These are phyloP conservation scores for Amaranthus hypochondriacus DNA, from an alignment of 148 eudicot genomes.

Conservation along the genomic window DNA sequence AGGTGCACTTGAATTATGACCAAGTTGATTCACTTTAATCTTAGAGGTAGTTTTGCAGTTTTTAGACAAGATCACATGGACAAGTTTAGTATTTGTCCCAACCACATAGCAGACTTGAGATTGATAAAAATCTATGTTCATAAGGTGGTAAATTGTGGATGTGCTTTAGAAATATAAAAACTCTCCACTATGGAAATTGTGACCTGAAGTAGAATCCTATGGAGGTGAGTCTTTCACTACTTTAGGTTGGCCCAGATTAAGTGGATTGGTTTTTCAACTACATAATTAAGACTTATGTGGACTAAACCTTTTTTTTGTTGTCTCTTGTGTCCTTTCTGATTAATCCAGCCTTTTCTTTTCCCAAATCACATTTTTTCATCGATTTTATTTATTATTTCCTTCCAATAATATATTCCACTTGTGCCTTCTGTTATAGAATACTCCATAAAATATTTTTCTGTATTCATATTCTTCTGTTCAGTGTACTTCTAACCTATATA, in stretches of 20 bases:
- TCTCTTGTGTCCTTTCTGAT: conserved; percentile 39
- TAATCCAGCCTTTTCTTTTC: conserved; percentile 16
- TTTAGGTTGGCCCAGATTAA: conserved; percentile 38
- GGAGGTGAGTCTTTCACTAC: conserved; percentile 45
- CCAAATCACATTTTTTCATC: background rate
- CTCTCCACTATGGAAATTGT: conserved; percentile 48
- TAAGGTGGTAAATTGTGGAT: conserved; percentile 38
- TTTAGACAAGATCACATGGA: conserved; percentile 31
- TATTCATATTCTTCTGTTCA: conserved; percentile 19
- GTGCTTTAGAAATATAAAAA: conserved; percentile 32
- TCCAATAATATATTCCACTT: background rate
- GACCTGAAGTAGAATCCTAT: conserved; percentile 42
- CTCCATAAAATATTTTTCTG: conserved; percentile 8
- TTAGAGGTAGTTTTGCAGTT: conserved; percentile 13
- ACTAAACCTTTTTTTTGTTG: conserved; percentile 63
- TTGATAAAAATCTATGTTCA: conserved; percentile 24
- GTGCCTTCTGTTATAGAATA: conserved; percentile 1
- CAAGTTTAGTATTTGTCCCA: conserved; percentile 21
- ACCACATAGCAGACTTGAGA: conserved; percentile 28
- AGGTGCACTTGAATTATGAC: conserved; percentile 5
- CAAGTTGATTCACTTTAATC: conserved; percentile 10
- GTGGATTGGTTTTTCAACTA: conserved; percentile 61
- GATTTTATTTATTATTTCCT: background rate
- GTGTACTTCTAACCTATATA: conserved; percentile 17
- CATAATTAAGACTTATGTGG: conserved; percentile 51